These are phyloP conservation scores for Lipomyces kockii DNA, from an alignment of 805 yeast genomes.

Conservation along the genomic window DNA sequence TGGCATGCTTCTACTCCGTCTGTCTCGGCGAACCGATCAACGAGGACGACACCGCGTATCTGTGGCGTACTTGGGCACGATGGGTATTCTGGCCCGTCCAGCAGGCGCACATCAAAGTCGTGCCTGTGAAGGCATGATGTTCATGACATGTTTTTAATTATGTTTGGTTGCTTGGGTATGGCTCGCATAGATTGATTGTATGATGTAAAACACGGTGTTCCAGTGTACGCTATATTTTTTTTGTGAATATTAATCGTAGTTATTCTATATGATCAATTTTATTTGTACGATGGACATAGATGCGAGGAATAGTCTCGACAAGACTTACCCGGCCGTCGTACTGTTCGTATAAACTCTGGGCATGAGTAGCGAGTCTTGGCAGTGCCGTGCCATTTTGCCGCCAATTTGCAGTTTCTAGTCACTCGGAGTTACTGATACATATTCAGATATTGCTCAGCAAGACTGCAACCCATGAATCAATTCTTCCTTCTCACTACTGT, in stretches of 20 bases:
- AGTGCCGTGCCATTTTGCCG: neutral
- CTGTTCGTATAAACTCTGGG: neutral
- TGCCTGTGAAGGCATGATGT: neutral
- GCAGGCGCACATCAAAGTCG: neutral
- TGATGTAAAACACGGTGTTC: neutral
- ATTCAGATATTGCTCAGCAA: too few species aligned
- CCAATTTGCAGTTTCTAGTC: neutral
- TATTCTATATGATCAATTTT: too few species aligned
- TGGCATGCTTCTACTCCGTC: conserved; percentile 20
- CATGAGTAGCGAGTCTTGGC: neutral
- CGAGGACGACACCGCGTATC: conserved; percentile 22
- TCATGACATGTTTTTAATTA: neutral
- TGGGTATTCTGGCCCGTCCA: conserved; percentile 20
- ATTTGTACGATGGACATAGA: too few species aligned
- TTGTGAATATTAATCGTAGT: too few species aligned
- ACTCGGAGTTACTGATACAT: too few species aligned
- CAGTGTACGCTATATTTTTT: neutral
- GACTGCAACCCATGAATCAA: too few species aligned
- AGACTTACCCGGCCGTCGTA: neutral
- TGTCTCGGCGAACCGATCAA: conserved; percentile 26
- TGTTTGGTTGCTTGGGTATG: neutral
- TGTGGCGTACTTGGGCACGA: conserved; percentile 31
- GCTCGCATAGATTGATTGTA: neutral
- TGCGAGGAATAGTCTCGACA: too few species aligned
- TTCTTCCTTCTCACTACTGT: too few species aligned